A percentile compares a stretch with the other conserved stretches of the same genome.
Conservation (phyloP, 208 protist species). For the Leishmania amazonensis region DNA sequence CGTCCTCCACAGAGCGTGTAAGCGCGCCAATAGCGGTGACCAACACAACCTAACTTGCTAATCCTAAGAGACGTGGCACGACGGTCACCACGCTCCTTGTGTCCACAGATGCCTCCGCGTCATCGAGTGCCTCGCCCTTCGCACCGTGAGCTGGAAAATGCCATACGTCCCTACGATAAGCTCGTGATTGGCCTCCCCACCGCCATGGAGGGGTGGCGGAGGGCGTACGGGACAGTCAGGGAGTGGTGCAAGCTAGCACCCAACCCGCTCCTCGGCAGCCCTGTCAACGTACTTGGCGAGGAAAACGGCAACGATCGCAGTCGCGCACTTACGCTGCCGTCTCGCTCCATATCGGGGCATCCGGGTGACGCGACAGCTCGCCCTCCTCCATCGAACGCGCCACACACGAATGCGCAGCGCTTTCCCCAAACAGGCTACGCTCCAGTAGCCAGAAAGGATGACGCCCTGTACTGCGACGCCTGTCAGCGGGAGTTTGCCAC, state of each 20-base stretch:
- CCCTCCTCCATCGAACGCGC: not conserved
- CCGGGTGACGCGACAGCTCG: not conserved
- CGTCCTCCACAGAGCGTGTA: not conserved
- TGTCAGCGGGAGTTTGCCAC: slow-evolving; percentile 81
- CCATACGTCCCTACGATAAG: slow-evolving; percentile 28
- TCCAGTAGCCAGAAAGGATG: not conserved
- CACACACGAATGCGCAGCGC: not conserved
- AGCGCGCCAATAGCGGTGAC: not conserved
- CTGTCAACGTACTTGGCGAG: not conserved
- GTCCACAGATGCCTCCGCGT: not conserved
- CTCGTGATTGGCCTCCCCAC: slow-evolving; percentile 33
- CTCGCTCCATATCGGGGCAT: not conserved
- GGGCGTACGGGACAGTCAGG: slow-evolving; percentile 5
- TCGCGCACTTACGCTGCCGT: not conserved
- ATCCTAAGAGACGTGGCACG: not conserved
- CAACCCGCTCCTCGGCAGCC: slow-evolving; percentile 19
- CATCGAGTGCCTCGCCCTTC: not conserved
- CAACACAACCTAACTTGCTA: not conserved
- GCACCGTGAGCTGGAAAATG: not conserved
- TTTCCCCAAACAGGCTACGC: not conserved
- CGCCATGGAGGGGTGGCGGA: slow-evolving; percentile 22
- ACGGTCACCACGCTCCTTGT: not conserved
- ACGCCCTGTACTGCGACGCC: slow-evolving; percentile 67
- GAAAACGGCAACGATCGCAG: not conserved
- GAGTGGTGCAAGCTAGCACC: slow-evolving; percentile 18